Evolutionary conservation across 228 moss, liverwort and hornwort species (phyloP).

Genomic region (Sphagnum fallax): DNA sequence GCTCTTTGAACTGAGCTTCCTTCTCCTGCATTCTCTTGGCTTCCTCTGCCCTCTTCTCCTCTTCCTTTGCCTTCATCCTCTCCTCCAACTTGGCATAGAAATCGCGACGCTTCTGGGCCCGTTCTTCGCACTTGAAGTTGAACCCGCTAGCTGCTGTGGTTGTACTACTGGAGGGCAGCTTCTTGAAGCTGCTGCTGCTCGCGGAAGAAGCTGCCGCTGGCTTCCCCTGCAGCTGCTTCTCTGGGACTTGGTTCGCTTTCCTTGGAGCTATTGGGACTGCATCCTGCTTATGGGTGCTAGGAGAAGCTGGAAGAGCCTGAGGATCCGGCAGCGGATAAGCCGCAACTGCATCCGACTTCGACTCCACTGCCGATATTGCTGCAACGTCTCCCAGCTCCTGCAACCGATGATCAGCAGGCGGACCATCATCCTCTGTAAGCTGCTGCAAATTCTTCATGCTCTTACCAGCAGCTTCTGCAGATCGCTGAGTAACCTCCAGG

Average conservation of each 20-base stretch:
- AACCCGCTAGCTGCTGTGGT: slow-evolving; percentile 37
- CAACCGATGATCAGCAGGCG: slow-evolving; percentile 3
- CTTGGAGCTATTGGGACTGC: too few species aligned
- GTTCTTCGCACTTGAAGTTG: slow-evolving; percentile 83
- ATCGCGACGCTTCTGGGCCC: slow-evolving; percentile 78
- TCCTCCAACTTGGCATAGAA: slow-evolving; percentile 83
- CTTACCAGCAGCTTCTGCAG: too few species aligned
- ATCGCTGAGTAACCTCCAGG: too few species aligned
- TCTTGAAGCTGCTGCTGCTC: not conserved
- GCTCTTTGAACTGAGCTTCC: slow-evolving; percentile 76
- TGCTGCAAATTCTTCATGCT: too few species aligned
- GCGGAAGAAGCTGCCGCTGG: too few species aligned
- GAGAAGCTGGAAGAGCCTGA: not conserved
- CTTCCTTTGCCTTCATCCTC: slow-evolving; percentile 66
- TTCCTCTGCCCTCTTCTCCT: slow-evolving; percentile 73
- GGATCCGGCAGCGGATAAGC: slow-evolving; percentile 7
- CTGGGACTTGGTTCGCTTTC: too few species aligned
- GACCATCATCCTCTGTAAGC: not conserved
- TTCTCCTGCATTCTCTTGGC: slow-evolving; percentile 72
- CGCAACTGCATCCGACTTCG: not conserved
- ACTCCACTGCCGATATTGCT: not conserved
- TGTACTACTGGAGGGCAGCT: slow-evolving; percentile 6
- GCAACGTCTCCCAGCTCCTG: slow-evolving; percentile 4
- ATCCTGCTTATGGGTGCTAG: too few species aligned
- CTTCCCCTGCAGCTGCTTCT: too few species aligned